Conservation (phyloP, 768 basidiomycete genomes). For the Tricholoma terreum region DNA sequence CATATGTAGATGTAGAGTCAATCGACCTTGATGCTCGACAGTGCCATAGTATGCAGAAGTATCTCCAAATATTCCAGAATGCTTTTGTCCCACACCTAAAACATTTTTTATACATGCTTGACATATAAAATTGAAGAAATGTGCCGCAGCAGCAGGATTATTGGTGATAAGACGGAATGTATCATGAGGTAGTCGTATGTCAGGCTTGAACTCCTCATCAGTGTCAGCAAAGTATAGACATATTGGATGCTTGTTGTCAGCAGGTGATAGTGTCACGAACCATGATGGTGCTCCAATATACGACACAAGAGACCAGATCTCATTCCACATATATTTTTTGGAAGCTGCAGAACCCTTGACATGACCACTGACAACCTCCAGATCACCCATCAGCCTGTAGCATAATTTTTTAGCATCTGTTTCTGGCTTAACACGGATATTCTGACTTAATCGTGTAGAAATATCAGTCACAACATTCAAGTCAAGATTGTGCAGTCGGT, state of each 20-base stretch:
- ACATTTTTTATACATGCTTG: neutral
- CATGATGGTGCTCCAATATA: conserved; percentile 26
- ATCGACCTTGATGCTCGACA: conserved; percentile 28
- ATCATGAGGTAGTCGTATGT: neutral
- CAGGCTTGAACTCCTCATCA: conserved; percentile 15
- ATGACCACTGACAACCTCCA: conserved; percentile 32
- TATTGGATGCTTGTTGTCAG: conserved; percentile 25
- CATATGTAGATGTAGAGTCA: conserved; percentile 28
- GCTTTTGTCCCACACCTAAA: conserved; percentile 6
- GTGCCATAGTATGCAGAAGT: conserved; percentile 28
- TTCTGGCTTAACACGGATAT: conserved; percentile 19
- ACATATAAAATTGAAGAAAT: neutral
- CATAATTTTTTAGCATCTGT: conserved; percentile 32
- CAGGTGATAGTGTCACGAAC: conserved; percentile 32
- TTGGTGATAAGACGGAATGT: neutral
- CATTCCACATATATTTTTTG: conserved; percentile 27
- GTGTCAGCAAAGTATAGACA: conserved; percentile 29
- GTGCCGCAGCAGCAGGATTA: neutral
- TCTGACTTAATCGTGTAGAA: conserved; percentile 17
- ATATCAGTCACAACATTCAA: conserved; percentile 15
- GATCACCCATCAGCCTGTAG: conserved; percentile 28
- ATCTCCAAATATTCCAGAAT: conserved; percentile 18
- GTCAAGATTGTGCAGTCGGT: conserved; percentile 20
- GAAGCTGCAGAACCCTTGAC: conserved; percentile 24
- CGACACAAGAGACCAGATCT: conserved; percentile 27